Evolutionary conservation across 345 rosid species (phyloP), one percentile per base, ranked within the genome.

Genomic region (Citropsis articulata): DNA sequence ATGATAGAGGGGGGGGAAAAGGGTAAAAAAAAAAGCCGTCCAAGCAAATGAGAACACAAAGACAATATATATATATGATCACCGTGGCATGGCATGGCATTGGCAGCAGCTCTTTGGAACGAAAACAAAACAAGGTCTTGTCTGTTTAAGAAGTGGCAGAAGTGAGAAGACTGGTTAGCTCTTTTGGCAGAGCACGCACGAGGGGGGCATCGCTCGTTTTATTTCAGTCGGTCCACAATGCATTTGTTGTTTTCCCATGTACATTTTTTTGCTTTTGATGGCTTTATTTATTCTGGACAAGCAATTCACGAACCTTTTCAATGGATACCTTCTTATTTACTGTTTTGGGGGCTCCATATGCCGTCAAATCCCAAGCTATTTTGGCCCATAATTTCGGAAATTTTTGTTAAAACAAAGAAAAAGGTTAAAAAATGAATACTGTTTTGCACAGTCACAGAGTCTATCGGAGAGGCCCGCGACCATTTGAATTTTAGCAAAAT

Each of bases 171-270:
- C 50, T 4, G 13, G n/a, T 53, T 18, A 12, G 50, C 78, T n/a
- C 31, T 53, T 30, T 75, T 50, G 53, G 71, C 78, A 76, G 79
- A 35, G 53, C 27, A 19, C 56, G 79, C 79, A 76, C 79, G 79
- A 67, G 79, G 56, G 73, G 70, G 30, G 28, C 50, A 48, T 30
- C 77, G 27, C 18, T 57, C 24, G 27, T 36, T 72, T 55, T 62
- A 36, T 50, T 48, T 71, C 75, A 31, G 45, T 55, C 38, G 38
- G 60, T 64, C 53, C 53, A 21, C 31, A 18, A 53, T 18, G 21
- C 21, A 45, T 22, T 56, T 56, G 57, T 76, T 66, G 72, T 66
- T 76, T 66, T 55, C 71, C 57, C 14, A 14, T 35, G 33, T 66
- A n/a, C 30, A 8, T 21, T 45, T 24, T 24, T 40, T 24, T 30